phyloP scores from a whole-genome alignment of 202 grass and related monocot species.

The Carex sylvatica region DNA sequence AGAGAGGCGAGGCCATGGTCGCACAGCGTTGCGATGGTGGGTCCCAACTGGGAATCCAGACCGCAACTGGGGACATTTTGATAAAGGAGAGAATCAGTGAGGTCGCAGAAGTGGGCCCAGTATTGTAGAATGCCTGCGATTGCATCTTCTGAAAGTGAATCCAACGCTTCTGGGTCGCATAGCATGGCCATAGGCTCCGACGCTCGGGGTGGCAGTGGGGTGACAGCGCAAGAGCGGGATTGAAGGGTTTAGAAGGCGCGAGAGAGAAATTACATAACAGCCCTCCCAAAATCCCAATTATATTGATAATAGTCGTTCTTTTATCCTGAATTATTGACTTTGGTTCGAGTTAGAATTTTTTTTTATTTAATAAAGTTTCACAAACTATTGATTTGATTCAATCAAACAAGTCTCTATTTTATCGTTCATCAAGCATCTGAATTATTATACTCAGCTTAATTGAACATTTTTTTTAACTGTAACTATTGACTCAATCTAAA shows the following conservation, averaged over 20 bases:
- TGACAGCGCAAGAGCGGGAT: neutral
- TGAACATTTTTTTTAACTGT: no score
- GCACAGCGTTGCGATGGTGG: conserved; percentile 55
- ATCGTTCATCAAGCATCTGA: no score
- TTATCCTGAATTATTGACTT: no score
- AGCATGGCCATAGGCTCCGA: neutral
- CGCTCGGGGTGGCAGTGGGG: neutral
- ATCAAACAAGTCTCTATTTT: no score
- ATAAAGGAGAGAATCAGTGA: conserved; percentile 45
- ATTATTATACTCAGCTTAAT: no score
- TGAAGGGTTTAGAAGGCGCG: conserved; percentile 10
- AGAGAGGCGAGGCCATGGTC: conserved; percentile 52
- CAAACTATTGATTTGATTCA: no score
- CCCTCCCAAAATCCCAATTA: neutral
- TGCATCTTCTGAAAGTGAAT: conserved; percentile 31
- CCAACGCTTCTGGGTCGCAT: conserved; percentile 27
- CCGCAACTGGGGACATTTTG: conserved; percentile 36
- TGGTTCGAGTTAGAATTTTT: no score
- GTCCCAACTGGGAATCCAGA: conserved; percentile 34
- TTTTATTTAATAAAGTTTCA: no score
- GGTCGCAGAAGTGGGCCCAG: conserved; percentile 58
- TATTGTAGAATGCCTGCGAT: conserved; percentile 39
- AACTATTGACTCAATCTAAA: no score
- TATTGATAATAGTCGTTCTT: no score
- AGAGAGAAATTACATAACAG: neutral